Evolutionary conservation across 2,329 filamentous ascomycete species (phyloP).

Genomic region (Fusarium xylarioides): DNA sequence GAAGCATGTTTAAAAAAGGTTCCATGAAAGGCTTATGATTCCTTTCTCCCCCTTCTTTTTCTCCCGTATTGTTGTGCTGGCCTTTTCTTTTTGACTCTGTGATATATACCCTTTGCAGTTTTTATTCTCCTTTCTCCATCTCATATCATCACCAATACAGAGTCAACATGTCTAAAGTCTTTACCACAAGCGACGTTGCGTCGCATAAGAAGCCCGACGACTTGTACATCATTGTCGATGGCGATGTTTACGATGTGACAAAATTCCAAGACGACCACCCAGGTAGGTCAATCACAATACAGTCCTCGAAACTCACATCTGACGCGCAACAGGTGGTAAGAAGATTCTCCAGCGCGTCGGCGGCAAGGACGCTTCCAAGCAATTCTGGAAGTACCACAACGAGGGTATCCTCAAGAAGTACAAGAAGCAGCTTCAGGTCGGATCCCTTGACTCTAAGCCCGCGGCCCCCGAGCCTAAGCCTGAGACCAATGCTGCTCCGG

Average conservation of each 20-base stretch:
- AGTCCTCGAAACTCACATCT: constrained; percentile 5
- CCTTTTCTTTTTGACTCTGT: not conserved
- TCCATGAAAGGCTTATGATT: not conserved
- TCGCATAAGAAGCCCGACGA: constrained; percentile 88
- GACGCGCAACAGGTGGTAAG: constrained; percentile 61
- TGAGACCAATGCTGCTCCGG: constrained; percentile 59
- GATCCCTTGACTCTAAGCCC: constrained; percentile 89
- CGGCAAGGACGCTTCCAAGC: constrained; percentile 73
- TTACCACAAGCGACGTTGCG: constrained; percentile 85
- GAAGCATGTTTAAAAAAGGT: constrained; percentile 36
- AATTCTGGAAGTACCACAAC: constrained; percentile 82
- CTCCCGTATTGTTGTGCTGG: constrained; percentile 1
- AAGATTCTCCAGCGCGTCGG: constrained; percentile 71
- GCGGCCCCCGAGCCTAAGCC: constrained; percentile 86
- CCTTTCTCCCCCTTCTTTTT: not conserved
- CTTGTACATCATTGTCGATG: constrained; percentile 90
- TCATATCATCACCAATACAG: constrained; percentile 2
- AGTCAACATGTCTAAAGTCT: constrained; percentile 83
- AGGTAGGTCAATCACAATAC: constrained; percentile 59
- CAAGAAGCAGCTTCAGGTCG: constrained; percentile 77
- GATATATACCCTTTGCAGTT: not conserved
- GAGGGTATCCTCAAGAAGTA: constrained; percentile 91
- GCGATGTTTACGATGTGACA: constrained; percentile 95
- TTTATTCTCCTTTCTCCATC: constrained; percentile 1
- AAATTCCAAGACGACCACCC: constrained; percentile 88